These are phyloP conservation scores for Macrocystidia cucumis DNA, from an alignment of 1,284 basidiomycete genomes.

Conservation along the genomic window DNA sequence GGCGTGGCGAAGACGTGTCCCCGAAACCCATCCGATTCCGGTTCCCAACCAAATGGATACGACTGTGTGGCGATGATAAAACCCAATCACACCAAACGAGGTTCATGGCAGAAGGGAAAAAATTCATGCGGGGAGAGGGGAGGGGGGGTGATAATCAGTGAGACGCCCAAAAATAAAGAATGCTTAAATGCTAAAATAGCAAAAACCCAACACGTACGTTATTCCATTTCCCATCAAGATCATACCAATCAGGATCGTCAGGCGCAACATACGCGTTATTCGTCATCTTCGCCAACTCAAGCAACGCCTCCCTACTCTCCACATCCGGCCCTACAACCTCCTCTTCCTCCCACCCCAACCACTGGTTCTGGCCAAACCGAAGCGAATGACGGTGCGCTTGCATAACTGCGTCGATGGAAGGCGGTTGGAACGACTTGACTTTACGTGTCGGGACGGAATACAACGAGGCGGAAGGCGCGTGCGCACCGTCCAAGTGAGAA, in stretches of 20 bases:
- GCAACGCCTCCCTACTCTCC: constrained; percentile 68
- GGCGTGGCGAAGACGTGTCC: constrained; percentile 85
- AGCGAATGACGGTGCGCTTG: constrained; percentile 44
- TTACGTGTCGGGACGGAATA: constrained; percentile 32
- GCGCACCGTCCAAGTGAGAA: constrained; percentile 1
- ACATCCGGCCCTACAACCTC: constrained; percentile 65
- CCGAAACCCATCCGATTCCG: constrained; percentile 80
- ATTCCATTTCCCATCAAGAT: constrained; percentile 60
- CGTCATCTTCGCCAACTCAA: constrained; percentile 90
- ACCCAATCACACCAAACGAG: not conserved
- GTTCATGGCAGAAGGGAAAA: too few species aligned
- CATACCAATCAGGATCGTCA: constrained; percentile 70
- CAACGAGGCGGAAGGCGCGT: constrained; percentile 8
- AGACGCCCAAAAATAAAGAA: constrained; percentile 1
- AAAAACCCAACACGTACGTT: constrained; percentile 14
- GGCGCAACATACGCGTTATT: constrained; percentile 80
- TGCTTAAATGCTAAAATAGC: not conserved
- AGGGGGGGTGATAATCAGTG: too few species aligned
- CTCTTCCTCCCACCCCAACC: constrained; percentile 55
- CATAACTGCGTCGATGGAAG: constrained; percentile 41
- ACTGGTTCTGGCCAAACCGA: constrained; percentile 35
- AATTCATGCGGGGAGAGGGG: too few species aligned
- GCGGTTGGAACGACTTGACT: constrained; percentile 37
- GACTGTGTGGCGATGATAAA: constrained; percentile 33
- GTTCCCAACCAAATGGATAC: constrained; percentile 92